phyloP scores from a whole-genome alignment of 257 asterid species.

The Cinchona pubescens region DNA sequence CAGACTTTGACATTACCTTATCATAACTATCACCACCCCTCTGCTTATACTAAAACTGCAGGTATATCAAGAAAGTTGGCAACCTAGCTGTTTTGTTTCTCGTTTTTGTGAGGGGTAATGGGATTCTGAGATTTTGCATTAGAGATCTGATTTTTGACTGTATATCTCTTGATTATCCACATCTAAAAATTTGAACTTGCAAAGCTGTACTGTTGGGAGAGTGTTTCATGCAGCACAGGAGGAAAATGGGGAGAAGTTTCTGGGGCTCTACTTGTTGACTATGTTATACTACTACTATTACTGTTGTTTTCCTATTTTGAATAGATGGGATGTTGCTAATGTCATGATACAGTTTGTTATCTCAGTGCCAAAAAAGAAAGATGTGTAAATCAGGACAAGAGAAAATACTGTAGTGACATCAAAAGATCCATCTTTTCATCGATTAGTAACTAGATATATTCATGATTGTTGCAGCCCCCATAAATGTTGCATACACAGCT shows the following conservation, averaged over 20 bases:
- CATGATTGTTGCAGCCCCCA: conserved; percentile 22
- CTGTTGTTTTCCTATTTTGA: neutral
- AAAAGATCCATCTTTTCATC: conserved; percentile 20
- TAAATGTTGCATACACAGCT: conserved; percentile 23
- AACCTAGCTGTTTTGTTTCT: neutral
- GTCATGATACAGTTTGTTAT: neutral
- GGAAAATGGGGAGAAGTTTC: neutral
- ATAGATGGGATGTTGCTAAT: conserved; percentile 4
- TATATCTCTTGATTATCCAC: no score
- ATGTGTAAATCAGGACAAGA: conserved; percentile 3
- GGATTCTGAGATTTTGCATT: conserved; percentile 3
- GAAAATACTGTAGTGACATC: neutral
- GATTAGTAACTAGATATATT: conserved; percentile 10
- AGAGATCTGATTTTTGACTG: neutral
- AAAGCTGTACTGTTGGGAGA: neutral
- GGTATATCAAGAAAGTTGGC: conserved; percentile 13
- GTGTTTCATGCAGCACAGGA: neutral
- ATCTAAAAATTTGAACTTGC: neutral
- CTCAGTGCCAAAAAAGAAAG: neutral
- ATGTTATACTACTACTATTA: no score
- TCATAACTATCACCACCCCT: conserved; percentile 39
- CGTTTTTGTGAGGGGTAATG: conserved; percentile 1
- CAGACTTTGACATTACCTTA: conserved; percentile 45
- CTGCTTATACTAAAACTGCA: conserved; percentile 32
- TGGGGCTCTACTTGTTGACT: neutral